Base-by-base conservation (phyloP, 2,329 filamentous ascomycete species). In the Fusarium buharicum region DNA sequence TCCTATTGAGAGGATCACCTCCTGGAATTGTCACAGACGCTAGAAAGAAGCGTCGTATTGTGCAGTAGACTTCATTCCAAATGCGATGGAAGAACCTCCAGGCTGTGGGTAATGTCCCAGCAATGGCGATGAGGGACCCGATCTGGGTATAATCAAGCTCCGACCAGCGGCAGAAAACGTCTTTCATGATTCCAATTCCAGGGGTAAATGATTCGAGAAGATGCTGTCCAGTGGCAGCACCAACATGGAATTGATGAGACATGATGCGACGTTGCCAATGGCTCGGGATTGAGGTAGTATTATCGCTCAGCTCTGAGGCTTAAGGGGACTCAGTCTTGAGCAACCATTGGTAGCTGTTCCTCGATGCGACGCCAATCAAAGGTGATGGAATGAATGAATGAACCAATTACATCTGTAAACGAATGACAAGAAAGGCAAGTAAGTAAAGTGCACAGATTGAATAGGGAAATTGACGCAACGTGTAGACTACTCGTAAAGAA, bases 141-240 rank as follows among this genome's bases (percentile, higher is more conserved):
- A 81, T 70, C 36, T 78, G 78, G 1, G 78, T 79, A 45, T 82
- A 73, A 46, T 82, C 79, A 9, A 82, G 72, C 20, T 78, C 75
- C n/a, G 76, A 74, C 78, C 78, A 81, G 34, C 74, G 74, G 18
- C 67, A 69, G 57, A 76, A 74, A 38, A 78, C 69, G 13, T 77
- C 73, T 43, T 68, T 73, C 49, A 81, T 65, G 40, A 79, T 58
- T 5, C 73, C 70, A 4, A 77, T 24, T n/a, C 73, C 72, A 16
- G 74, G 66, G 2, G 61, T 55, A 73, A 73, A 72, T 33, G 76
- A 70, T 61, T 75, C 70, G 0, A 71, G 51, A 3, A 74, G 61
- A 17, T 54, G 51, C 8, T 62, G 59, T 1, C 55, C 56, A 1
- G 66, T 39, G 10, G 60, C 38, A 30, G 58, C 50, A 3, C 67